phyloP scores from a whole-genome alignment of 805 yeast genomes.

The Cephaloascus fragrans region DNA sequence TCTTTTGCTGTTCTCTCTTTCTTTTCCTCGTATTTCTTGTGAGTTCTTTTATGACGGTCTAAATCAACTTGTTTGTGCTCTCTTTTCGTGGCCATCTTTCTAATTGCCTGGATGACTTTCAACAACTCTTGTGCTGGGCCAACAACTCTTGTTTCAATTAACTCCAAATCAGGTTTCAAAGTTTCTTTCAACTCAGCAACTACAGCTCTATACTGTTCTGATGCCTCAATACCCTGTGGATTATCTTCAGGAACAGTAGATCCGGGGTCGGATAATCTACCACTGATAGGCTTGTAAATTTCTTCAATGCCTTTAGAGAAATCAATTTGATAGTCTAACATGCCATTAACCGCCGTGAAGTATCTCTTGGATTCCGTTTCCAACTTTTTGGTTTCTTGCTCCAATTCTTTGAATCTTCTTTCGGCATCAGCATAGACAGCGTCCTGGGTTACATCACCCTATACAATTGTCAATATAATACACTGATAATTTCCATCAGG shows the following conservation, averaged over 20 bases:
- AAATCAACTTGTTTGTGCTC: slow-evolving; percentile 91
- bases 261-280: slow-evolving; percentile 84
- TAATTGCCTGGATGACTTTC: slow-evolving; percentile 67
- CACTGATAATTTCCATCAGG: background rate
- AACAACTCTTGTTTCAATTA: slow-evolving; percentile 83
- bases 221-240: slow-evolving; percentile 93
- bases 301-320: slow-evolving; percentile 95
- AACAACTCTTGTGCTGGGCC: slow-evolving; percentile 87
- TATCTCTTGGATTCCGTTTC: slow-evolving; percentile 87
- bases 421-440: slow-evolving; percentile 94
- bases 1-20: slow-evolving; percentile 80
- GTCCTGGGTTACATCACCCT: slow-evolving; percentile 40
- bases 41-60: slow-evolving; percentile 69
- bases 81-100: slow-evolving; percentile 93
- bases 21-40: slow-evolving; percentile 69
- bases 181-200: slow-evolving; percentile 80
- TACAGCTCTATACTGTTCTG: slow-evolving; percentile 82
- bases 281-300: slow-evolving; percentile 92
- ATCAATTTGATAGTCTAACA: slow-evolving; percentile 89
- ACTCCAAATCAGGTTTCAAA: slow-evolving; percentile 84
- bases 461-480: background rate
- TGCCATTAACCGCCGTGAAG: slow-evolving; percentile 84
- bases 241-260: slow-evolving; percentile 83
- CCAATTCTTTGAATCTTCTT: slow-evolving; percentile 89
- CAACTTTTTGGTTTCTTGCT: slow-evolving; percentile 77